Percentiles rank a stretch among this genome's conserved stretches.
These are phyloP conservation scores for Colletotrichum echinochloae DNA, from an alignment of 2,329 filamentous ascomycete species.

Conservation along the genomic window DNA sequence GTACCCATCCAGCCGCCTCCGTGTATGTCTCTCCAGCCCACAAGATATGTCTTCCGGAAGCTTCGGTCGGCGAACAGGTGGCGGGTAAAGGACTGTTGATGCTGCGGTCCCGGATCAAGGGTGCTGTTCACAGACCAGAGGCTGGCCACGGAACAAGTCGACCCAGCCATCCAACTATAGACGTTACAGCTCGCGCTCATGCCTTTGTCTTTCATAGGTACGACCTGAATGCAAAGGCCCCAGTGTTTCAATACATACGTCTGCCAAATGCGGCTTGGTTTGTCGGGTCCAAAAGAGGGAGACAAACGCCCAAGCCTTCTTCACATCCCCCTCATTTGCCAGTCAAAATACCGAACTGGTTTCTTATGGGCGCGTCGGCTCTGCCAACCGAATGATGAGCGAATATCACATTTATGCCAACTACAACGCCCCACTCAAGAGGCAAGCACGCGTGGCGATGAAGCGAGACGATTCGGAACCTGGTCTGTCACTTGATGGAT, in stretches of 20 bases:
- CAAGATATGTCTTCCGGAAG: constrained; percentile 13
- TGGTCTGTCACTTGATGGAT: neutral
- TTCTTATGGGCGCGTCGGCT: neutral
- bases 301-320: constrained; percentile 16
- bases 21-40: neutral
- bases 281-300: neutral
- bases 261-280: constrained; percentile 21
- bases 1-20: neutral
- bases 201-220: neutral
- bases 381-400: neutral
- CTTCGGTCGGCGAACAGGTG: neutral
- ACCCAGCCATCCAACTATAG: neutral
- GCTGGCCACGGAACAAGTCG: neutral
- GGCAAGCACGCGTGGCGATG: neutral
- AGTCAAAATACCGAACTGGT: too few species aligned
- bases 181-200: neutral
- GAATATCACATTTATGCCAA: neutral
- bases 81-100: neutral
- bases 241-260: constrained; percentile 15
- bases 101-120: constrained; percentile 5
- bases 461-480: neutral
- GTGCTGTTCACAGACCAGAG: constrained; percentile 15
- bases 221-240: constrained; percentile 3
- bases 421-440: neutral
- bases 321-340: constrained; percentile 25